Conservation (phyloP, 495 filamentous ascomycete genomes). For the Chaetomium fimeti region DNA sequence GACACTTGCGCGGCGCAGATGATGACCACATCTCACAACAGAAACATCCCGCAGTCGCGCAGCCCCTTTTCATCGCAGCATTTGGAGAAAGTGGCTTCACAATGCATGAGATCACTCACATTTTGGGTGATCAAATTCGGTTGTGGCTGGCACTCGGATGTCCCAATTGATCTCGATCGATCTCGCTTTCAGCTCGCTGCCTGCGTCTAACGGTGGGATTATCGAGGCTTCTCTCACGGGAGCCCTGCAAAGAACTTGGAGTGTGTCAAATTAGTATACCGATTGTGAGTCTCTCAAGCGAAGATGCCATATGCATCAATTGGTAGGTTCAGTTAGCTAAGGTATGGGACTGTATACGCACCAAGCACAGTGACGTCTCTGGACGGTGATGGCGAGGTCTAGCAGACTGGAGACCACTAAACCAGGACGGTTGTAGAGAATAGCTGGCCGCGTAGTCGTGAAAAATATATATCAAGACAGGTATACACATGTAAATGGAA, state of each 20-base stretch:
- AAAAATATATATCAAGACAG: too few species aligned
- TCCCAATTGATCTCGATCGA: background rate
- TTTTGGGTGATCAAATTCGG: background rate
- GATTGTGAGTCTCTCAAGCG: background rate
- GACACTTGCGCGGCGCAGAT: background rate
- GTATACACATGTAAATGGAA: too few species aligned
- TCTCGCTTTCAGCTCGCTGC: constrained; percentile 6
- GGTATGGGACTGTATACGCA: too few species aligned
- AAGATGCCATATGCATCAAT: too few species aligned
- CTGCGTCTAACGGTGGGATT: background rate
- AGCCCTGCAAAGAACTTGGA: too few species aligned
- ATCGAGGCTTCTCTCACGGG: too few species aligned
- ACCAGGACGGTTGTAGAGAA: too few species aligned
- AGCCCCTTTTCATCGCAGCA: background rate
- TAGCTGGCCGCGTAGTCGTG: too few species aligned
- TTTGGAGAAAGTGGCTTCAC: background rate
- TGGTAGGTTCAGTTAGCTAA: too few species aligned
- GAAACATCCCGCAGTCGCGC: background rate
- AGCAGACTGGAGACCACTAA: too few species aligned
- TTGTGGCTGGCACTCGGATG: constrained; percentile 11
- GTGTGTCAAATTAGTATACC: background rate
- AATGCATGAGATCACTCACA: constrained; percentile 8
- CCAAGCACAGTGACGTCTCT: too few species aligned
- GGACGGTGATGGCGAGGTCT: too few species aligned
- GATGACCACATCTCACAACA: constrained; percentile 4